Evolutionary conservation across 495 filamentous ascomycete species (phyloP), one percentile per base, ranked within the genome.

Genomic region (Echria macrotheca): DNA sequence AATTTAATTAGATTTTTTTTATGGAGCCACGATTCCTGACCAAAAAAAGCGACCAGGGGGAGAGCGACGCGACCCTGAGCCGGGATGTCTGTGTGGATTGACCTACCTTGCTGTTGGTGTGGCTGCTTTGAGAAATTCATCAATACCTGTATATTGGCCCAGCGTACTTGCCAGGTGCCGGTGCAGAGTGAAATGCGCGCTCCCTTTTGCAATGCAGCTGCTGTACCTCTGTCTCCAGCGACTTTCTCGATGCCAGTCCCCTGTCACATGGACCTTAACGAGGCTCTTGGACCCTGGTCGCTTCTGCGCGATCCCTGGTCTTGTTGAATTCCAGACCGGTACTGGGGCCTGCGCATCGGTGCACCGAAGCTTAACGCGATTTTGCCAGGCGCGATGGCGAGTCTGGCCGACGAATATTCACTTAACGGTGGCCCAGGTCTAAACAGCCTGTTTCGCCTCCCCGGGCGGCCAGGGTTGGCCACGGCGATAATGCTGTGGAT

Each of bases 1-100:
- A 60, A 64, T 68, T 68, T 68, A 66, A 68, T 68, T 68, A 64
- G 63, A 62, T 56, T 61, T 64, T 47, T 65, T 66, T 66, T 62
- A 66, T 66, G 63, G 65, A 66, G 63, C 60, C 65, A 60, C 58
- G 60, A 66, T 66, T 65, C 60, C 62, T 60, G 53, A 51, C 60
- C 46, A 57, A 60, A 63, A 58, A 63, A 55, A 57, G 32, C 43
- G 58, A 60, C 60, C 53, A 58, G 60, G 64, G 62, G 60, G 38
- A 23, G 44, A 32, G 59, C 35, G 54, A 66, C 60, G 57, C 63
- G 64, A 64, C 64, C 60, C 60, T 64, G 65, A 63, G 60, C 65
- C 65, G 63, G 60, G 50, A 60, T 66, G 58, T 60, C 63, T 60
- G 47, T 50, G 55, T 60, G 53, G 54, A 61, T 43, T 63, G 58